A percentile compares a stretch with the other conserved stretches of the same genome.
Conservation (phyloP, 352 stramenopile genomes). For the Globisporangium cystogenes region DNA sequence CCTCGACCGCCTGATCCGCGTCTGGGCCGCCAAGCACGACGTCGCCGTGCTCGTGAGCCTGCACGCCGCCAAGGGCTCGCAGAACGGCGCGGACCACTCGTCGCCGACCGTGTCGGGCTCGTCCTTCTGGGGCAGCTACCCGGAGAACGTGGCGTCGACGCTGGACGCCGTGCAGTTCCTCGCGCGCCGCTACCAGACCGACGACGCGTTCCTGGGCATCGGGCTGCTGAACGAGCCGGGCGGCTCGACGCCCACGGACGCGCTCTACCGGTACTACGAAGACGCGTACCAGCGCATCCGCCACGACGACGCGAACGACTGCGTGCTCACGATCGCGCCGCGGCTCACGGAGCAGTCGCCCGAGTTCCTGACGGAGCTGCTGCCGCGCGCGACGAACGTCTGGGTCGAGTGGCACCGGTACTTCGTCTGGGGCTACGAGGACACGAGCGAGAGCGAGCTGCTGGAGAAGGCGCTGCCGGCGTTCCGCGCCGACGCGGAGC, state of each 20-base stretch:
- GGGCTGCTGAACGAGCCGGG: constrained; percentile 29
- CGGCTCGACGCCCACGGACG: constrained; percentile 10
- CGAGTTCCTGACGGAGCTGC: constrained; percentile 15
- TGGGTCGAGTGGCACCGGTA: constrained; percentile 26
- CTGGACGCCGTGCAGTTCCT: constrained; percentile 22
- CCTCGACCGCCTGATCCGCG: constrained; percentile 41
- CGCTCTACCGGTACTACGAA: constrained; percentile 26
- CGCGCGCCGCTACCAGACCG: constrained; percentile 19
- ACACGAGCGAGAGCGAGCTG: constrained; percentile 5
- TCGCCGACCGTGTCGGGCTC: constrained; percentile 60
- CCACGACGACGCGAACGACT: constrained; percentile 15
- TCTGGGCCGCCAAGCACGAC: constrained; percentile 43
- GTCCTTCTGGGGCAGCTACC: constrained; percentile 11
- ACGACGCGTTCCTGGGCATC: constrained; percentile 26
- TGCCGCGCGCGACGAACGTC: constrained; percentile 16
- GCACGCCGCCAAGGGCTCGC: constrained; percentile 46
- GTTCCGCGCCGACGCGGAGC: constrained; percentile 10
- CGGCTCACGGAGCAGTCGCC: constrained; percentile 16
- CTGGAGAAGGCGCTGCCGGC: constrained; percentile 9
- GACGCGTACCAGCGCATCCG: constrained; percentile 21
- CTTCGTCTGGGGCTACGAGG: constrained; percentile 20
- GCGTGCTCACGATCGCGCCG: constrained; percentile 18
- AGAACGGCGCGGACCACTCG: constrained; percentile 39
- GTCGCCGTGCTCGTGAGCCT: constrained; percentile 47
- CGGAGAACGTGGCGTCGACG: constrained; percentile 16